phyloP scores from a whole-genome alignment of 2,329 filamentous ascomycete genomes.

The Lasiodiplodia sp. region DNA sequence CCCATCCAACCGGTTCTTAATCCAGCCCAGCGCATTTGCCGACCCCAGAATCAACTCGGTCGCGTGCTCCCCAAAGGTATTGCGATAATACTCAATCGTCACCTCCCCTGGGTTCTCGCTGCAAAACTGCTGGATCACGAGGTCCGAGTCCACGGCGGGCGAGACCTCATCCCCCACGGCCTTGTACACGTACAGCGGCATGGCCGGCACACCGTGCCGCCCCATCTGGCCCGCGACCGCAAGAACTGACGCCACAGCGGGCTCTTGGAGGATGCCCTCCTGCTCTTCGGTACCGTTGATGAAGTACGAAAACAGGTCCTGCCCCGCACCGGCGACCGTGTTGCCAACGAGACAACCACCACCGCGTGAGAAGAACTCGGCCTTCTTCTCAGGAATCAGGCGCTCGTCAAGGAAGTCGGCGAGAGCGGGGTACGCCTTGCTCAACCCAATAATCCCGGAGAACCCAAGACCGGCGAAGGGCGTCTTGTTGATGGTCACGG shows the following conservation, averaged over 20 bases:
- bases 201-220: constrained; percentile 34
- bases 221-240: constrained; percentile 31
- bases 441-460: constrained; percentile 36
- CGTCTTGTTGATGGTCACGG: constrained; percentile 36
- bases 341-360: constrained; percentile 25
- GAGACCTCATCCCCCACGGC: constrained; percentile 42
- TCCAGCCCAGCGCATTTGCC: constrained; percentile 32
- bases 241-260: constrained; percentile 23
- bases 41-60: constrained; percentile 32
- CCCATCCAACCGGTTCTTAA: constrained; percentile 30
- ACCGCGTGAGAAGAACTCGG: constrained; percentile 30
- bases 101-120: constrained; percentile 30
- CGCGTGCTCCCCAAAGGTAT: constrained; percentile 39
- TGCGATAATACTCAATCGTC: constrained; percentile 38
- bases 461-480: constrained; percentile 38
- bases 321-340: constrained; percentile 25
- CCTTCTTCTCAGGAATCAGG: constrained; percentile 21
- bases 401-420: constrained; percentile 30
- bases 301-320: constrained; percentile 35
- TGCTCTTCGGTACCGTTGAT: constrained; percentile 21
- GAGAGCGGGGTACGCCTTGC: constrained; percentile 37
- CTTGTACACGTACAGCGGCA: constrained; percentile 44
- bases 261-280: constrained; percentile 19
- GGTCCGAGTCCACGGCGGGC: constrained; percentile 39
- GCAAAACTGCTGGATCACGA: constrained; percentile 38